These are phyloP conservation scores for Trichocladium antarcticum DNA, from an alignment of 495 filamentous ascomycete genomes.

Conservation along the genomic window DNA sequence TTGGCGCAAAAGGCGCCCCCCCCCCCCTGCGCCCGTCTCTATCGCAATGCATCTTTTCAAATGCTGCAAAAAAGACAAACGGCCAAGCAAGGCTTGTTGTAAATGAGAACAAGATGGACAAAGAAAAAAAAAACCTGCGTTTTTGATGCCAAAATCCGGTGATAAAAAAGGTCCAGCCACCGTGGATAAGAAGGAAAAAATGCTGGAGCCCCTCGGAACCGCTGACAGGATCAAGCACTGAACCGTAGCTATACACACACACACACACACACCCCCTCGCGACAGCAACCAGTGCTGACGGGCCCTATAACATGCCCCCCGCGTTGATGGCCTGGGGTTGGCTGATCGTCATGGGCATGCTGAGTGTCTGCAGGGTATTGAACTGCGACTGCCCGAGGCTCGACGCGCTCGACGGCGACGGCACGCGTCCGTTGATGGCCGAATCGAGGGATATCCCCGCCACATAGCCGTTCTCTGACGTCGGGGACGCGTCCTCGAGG, in stretches of 20 bases:
- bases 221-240: neutral
- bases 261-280: too few relatives aligned
- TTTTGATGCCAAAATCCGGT: neutral
- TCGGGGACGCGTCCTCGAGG: slow-evolving; percentile 62
- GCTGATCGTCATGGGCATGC: slow-evolving; percentile 50
- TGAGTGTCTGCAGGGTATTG: slow-evolving; percentile 43
- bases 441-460: slow-evolving; percentile 35
- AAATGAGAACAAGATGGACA: neutral
- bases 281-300: neutral
- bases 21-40: neutral
- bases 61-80: neutral
- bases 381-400: slow-evolving; percentile 26
- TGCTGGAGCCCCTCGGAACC: neutral
- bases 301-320: slow-evolving; percentile 30
- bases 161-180: neutral
- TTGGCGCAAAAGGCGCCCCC: neutral
- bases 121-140: neutral
- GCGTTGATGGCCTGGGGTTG: slow-evolving; percentile 37
- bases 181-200: neutral
- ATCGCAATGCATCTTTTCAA: slow-evolving; percentile 14
- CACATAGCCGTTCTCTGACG: slow-evolving; percentile 46
- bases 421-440: slow-evolving; percentile 18
- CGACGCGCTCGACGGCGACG: slow-evolving; percentile 16
- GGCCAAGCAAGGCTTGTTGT: too few relatives aligned
- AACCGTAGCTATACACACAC: too few relatives aligned